Evolutionary conservation across 768 basidiomycete species (phyloP).

Genomic region (Russula sp.): DNA sequence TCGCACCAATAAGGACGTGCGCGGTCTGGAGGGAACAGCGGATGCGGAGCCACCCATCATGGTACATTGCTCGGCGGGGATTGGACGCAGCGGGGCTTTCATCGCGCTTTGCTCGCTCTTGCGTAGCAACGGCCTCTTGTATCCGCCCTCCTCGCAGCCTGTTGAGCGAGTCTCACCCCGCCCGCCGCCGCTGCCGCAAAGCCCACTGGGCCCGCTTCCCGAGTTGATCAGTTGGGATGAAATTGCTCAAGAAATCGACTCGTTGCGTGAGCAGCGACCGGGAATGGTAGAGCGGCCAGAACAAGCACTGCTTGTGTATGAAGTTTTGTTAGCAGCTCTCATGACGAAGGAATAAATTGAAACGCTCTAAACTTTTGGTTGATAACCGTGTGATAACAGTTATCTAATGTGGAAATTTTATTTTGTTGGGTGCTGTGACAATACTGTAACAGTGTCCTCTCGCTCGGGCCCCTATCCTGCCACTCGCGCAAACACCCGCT

Average conservation of each 20-base stretch:
- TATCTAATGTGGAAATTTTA: not conserved
- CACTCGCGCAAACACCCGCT: no score
- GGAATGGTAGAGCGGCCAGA: constrained; percentile 77
- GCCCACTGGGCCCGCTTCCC: constrained; percentile 60
- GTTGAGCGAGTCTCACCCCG: constrained; percentile 33
- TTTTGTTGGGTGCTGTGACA: no score
- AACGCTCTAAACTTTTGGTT: not conserved
- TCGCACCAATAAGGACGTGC: constrained; percentile 50
- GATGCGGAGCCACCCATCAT: constrained; percentile 75
- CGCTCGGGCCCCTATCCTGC: no score
- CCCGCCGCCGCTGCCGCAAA: constrained; percentile 42
- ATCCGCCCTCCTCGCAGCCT: constrained; percentile 25
- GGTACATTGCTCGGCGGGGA: constrained; percentile 82
- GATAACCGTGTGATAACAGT: not conserved
- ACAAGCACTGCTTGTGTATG: constrained; percentile 64
- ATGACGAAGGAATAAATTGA: not conserved
- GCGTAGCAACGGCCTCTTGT: constrained; percentile 50
- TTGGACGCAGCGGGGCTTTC: constrained; percentile 85
- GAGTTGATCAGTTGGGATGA: constrained; percentile 49
- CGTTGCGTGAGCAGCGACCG: constrained; percentile 73
- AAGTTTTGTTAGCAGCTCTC: constrained; percentile 42
- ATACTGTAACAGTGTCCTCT: no score
- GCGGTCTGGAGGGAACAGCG: constrained; percentile 33
- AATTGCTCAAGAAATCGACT: constrained; percentile 70
- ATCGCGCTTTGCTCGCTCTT: constrained; percentile 77